Base-by-base conservation (phyloP, 2,329 filamentous ascomycete species). In the Xylaria multiplex region DNA sequence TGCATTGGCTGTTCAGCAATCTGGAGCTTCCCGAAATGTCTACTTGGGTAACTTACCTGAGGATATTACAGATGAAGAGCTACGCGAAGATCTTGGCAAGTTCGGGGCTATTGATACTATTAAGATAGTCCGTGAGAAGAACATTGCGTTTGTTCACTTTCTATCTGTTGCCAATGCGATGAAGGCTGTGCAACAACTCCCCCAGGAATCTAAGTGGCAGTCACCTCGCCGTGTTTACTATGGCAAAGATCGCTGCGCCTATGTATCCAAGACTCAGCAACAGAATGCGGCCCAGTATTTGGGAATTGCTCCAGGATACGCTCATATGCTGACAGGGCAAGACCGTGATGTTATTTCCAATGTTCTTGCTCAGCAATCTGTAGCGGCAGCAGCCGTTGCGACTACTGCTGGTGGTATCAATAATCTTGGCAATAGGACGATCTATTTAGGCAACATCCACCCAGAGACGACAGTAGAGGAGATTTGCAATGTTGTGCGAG, bases 261-360 rank as follows among this genome's bases (percentile, higher is more conserved):
- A 99, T 75, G 95, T 99, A 59, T 99, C 96, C 66, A 99, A 99
- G 87, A 99, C 96, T 0, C 96, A 99, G 81, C 96, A 99, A 83
- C 96, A 99, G 81, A 99, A 99, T 75, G 96, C 96, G 7, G 96
- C 96, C 40, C 96, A 99, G 81, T 99, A 98, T 78, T 87, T 99
- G 27, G 96, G 96, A 62, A 99, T 99, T 75, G 93, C 96, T 22
- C 96, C 96, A 43, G 95, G 95, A 32, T 97, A 98, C 76, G 94
- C 96, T 22, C 94, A 98, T 78, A 95, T 97, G 79, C 85, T 99
- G 71, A 98, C 97, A 73, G 94, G 93, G 56, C 95, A 95, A 59
- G 96, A 99, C 79, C 93, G 95, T 57, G 96, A 99, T 76, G 85
- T 99, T 73, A 98, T 99, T 77, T 97, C 95, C 19, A 98, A 92